Conservation (phyloP, 306 rosid genomes). For the Vicia sativa region DNA sequence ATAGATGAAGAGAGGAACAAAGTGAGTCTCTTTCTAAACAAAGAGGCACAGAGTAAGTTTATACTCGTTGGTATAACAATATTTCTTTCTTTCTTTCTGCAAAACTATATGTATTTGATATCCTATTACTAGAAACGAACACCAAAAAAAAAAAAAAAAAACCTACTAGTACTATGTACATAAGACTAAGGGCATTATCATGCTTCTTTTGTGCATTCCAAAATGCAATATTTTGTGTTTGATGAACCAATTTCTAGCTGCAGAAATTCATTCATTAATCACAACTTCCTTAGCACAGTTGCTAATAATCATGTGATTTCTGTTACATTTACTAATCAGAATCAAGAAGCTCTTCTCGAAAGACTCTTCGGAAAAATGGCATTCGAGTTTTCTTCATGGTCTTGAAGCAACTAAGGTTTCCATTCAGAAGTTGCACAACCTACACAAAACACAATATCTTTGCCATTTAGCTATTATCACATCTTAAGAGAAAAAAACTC, state of each 20-base stretch:
- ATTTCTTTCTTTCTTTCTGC: background rate
- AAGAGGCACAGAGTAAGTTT: background rate
- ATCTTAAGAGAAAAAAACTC: background rate
- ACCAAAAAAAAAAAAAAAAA: too few species aligned
- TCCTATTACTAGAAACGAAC: background rate
- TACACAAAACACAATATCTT: constrained; percentile 38
- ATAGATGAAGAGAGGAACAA: background rate
- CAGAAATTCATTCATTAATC: constrained; percentile 22
- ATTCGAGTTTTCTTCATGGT: constrained; percentile 60
- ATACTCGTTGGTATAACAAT: background rate
- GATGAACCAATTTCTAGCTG: constrained; percentile 21
- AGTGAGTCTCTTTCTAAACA: background rate
- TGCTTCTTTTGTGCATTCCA: background rate
- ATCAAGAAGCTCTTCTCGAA: constrained; percentile 58
- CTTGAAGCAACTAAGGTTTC: constrained; percentile 77
- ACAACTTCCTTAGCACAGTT: background rate
- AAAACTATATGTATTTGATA: background rate
- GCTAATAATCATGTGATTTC: constrained; percentile 4
- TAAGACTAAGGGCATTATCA: background rate
- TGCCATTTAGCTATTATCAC: background rate
- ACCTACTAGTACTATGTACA: constrained; percentile 42
- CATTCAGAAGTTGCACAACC: constrained; percentile 76
- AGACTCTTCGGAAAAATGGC: constrained; percentile 62
- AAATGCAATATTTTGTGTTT: constrained; percentile 33
- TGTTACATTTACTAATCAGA: constrained; percentile 37